These are phyloP conservation scores for Trifolium dubium DNA, from an alignment of 306 rosid genomes.

Conservation along the genomic window DNA sequence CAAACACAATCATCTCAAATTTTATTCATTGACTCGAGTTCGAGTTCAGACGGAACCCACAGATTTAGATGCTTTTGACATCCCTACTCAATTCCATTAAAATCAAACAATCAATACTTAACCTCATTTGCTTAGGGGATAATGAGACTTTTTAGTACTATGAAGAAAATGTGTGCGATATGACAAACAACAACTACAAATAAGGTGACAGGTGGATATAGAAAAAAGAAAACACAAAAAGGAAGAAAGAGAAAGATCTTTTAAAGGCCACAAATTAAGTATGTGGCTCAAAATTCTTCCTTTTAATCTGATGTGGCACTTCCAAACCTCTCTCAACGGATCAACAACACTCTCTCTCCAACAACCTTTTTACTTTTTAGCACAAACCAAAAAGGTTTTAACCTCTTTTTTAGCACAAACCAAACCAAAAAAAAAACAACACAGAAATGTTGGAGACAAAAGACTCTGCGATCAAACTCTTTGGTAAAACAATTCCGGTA, in stretches of 20 bases:
- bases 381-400: not conserved
- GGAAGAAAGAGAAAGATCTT: slow-evolving; percentile 48
- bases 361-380: slow-evolving; percentile 33
- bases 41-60: too few relatives aligned
- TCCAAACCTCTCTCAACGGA: slow-evolving; percentile 41
- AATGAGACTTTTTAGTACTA: too few relatives aligned
- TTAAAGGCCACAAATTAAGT: slow-evolving; percentile 39
- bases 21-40: too few relatives aligned
- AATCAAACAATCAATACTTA: too few relatives aligned
- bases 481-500: slow-evolving; percentile 75
- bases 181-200: too few relatives aligned
- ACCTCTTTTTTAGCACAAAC: not conserved
- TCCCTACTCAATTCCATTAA: too few relatives aligned
- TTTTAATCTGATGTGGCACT: slow-evolving; percentile 47
- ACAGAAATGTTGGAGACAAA: slow-evolving; percentile 57
- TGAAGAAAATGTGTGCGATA: too few relatives aligned
- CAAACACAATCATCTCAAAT: too few relatives aligned
- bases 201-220: not conserved
- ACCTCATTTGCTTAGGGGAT: too few relatives aligned
- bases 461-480: slow-evolving; percentile 73
- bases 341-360: slow-evolving; percentile 39
- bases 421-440: not conserved
- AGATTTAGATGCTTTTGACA: too few relatives aligned
- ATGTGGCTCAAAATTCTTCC: slow-evolving; percentile 44
- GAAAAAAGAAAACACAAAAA: slow-evolving; percentile 33